Evolutionary conservation across 2,329 filamentous ascomycete genomes (phyloP).

Genomic region (Xylaria polymorpha): DNA sequence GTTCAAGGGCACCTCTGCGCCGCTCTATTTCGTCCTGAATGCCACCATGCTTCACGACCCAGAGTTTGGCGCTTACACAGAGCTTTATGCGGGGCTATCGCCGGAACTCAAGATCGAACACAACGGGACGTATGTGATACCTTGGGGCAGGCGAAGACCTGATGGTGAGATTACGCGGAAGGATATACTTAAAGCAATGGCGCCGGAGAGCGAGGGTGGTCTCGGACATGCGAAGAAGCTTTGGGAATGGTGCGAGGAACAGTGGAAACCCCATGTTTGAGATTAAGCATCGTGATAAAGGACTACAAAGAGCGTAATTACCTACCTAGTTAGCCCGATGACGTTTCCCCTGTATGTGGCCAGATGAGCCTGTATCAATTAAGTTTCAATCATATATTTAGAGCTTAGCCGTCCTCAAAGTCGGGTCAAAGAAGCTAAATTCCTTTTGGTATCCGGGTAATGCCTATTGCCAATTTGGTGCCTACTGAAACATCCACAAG

Average conservation of each 20-base stretch:
- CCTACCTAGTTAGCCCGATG: neutral
- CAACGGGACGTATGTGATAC: constrained; percentile 36
- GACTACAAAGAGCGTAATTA: neutral
- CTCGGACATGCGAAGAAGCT: constrained; percentile 44
- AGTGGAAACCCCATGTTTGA: constrained; percentile 29
- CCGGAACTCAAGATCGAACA: constrained; percentile 40
- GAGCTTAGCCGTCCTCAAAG: neutral
- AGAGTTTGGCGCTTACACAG: constrained; percentile 39
- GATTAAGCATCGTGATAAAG: neutral
- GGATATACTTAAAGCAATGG: constrained; percentile 48
- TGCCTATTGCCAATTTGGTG: neutral
- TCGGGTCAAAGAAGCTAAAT: neutral
- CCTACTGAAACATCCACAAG: neutral
- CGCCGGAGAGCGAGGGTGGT: constrained; percentile 44
- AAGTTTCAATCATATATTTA: neutral
- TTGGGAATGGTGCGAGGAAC: constrained; percentile 48
- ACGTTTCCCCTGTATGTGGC: too few species aligned
- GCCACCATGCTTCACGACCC: constrained; percentile 33
- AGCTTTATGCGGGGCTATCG: constrained; percentile 40
- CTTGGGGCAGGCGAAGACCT: constrained; percentile 39
- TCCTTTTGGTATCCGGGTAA: neutral
- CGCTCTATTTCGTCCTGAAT: constrained; percentile 30
- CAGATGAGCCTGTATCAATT: neutral
- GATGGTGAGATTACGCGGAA: constrained; percentile 40
- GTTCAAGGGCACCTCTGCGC: constrained; percentile 37